Evolutionary conservation across 805 yeast species (phyloP), one percentile per base, ranked within the genome.

Genomic region (Barnettozyma wickerhamii): DNA sequence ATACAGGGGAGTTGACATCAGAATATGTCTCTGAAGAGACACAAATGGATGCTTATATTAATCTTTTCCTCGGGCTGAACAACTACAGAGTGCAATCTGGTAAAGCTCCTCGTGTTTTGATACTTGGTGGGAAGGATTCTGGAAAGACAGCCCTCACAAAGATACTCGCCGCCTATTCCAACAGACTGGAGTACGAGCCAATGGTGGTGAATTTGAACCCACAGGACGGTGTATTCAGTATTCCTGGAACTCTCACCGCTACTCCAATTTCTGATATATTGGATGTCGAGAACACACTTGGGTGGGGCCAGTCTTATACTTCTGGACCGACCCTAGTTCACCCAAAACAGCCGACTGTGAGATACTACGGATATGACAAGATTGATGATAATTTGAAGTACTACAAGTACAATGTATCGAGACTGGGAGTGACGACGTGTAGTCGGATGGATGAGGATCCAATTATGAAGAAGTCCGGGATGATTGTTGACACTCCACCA

Each of bases 341-440:
- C 58, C 85, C 86, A n/a, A 86, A 87, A 58, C 95, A 87, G 60
- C 97, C 98, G 0, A 59, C 84, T n/a, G 91, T 84, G 7, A 81
- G 84, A 53, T 80, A 74, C 53, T 88, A 70, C 61, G 99, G 98
- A 0, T 71, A 81, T 39, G 85, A 81, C 36, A 62, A 67, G 28
- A 69, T 77, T 10, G 50, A 62, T 1, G 81, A 77, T 10, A 88
- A 88, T 58, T 57, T 53, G 31, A 51, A 47, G 33, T 51, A 47
- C 32, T 63, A 50, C 38, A 52, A 48, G 34, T 47, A 49, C 33
- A 52, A 51, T 19, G 54, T 53, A 12, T 51, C 60, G 14, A 53
- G 48, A 40, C 45, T 69, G 28, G 64, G 66, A 17, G 55, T 53
- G 5, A 48, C 60, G 21, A 64, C 73, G 18, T 57, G 69, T 28